phyloP scores from a whole-genome alignment of 495 filamentous ascomycete species.

The Clavariopsis aquatica region DNA sequence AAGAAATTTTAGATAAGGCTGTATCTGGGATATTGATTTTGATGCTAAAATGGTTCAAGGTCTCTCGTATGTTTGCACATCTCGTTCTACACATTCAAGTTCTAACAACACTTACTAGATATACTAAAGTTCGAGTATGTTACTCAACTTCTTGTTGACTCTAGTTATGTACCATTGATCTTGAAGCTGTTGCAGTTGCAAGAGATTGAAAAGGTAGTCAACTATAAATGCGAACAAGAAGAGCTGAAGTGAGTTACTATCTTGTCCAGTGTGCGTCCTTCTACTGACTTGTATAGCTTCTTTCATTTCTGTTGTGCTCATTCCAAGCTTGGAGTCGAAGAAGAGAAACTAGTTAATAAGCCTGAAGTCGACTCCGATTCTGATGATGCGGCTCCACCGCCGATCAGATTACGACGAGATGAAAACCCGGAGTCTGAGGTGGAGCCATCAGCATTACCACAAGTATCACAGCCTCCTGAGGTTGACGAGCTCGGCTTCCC shows the following conservation, averaged over 20 bases:
- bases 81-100: not conserved
- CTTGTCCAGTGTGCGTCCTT: not conserved
- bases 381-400: constrained; percentile 83
- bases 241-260: constrained; percentile 68
- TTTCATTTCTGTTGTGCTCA: constrained; percentile 74
- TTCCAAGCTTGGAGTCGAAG: constrained; percentile 34
- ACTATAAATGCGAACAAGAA: constrained; percentile 77
- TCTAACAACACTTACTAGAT: constrained; percentile 54
- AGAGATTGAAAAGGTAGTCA: constrained; percentile 85
- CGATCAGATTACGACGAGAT: constrained; percentile 47
- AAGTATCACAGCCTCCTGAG: constrained; percentile 60
- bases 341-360: constrained; percentile 24
- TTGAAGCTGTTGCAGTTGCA: constrained; percentile 91
- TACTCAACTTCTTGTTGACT: constrained; percentile 87
- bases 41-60: constrained; percentile 93
- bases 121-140: constrained; percentile 95
- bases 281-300: constrained; percentile 56
- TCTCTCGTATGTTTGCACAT: constrained; percentile 79
- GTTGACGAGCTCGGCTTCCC: constrained; percentile 89
- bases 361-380: constrained; percentile 45
- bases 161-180: constrained; percentile 88
- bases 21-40: constrained; percentile 82
- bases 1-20: constrained; percentile 88
- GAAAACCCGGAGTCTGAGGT: constrained; percentile 12
- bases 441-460: constrained; percentile 7